A percentile compares a stretch with the other conserved stretches of the same genome.
These are phyloP conservation scores for Claviceps africana DNA, from an alignment of 2,329 filamentous ascomycete species.

Conservation along the genomic window DNA sequence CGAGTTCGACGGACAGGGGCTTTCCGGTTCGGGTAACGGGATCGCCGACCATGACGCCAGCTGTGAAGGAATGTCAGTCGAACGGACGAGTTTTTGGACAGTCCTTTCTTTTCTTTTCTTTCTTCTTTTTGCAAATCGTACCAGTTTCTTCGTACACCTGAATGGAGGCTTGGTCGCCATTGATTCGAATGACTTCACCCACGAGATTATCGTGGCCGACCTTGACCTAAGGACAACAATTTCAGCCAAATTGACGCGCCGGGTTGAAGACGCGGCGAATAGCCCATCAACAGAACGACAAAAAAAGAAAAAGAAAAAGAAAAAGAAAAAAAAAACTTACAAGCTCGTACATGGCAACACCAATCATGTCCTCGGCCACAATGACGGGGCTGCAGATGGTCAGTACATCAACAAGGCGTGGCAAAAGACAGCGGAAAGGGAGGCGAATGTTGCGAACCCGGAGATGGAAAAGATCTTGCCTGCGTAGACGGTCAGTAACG, in stretches of 20 bases:
- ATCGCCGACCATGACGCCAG: constrained; percentile 90
- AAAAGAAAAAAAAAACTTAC: constrained; percentile 33
- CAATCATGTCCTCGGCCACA: constrained; percentile 94
- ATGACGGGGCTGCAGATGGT: constrained; percentile 59
- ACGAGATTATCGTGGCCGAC: constrained; percentile 86
- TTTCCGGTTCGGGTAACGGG: constrained; percentile 84
- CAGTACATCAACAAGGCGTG: constrained; percentile 8
- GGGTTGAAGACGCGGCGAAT: too few relatives aligned
- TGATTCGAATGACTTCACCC: constrained; percentile 97
- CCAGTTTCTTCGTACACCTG: constrained; percentile 99
- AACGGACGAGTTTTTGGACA: too few relatives aligned
- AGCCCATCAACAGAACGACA: too few relatives aligned
- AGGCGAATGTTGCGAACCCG: constrained; percentile 31
- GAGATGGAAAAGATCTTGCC: constrained; percentile 50
- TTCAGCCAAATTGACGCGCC: too few relatives aligned
- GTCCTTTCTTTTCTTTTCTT: too few relatives aligned
- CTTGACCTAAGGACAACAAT: constrained; percentile 48
- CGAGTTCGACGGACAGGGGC: constrained; percentile 92
- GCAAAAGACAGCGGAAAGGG: background rate
- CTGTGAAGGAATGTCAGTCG: constrained; percentile 28
- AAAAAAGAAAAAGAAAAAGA: too few relatives aligned
- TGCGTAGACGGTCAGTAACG: constrained; percentile 17
- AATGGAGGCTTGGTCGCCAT: constrained; percentile 86
- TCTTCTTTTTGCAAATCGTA: constrained; percentile 32
- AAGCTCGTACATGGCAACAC: constrained; percentile 99